Evolutionary conservation across 2,329 filamentous ascomycete genomes (phyloP), one percentile per base, ranked within the genome.

Genomic region (Alternaria atra): DNA sequence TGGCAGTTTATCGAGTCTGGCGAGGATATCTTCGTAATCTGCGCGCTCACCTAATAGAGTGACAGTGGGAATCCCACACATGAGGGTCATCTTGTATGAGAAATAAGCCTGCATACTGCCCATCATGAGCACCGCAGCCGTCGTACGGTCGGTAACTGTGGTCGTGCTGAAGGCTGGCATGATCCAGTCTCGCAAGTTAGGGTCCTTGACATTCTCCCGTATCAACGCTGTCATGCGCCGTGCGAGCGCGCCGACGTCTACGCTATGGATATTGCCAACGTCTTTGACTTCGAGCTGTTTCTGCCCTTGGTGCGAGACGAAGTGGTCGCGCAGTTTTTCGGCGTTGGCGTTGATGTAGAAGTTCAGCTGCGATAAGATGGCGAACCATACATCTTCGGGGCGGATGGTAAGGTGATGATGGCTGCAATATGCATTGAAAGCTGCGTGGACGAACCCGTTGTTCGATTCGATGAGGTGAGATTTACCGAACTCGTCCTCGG

Each of bases 251-350:
- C 58, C 60, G 2, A 67, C 52, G 4, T 67, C 46, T 1, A 62
- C 47, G 0, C 25, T 51, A 0, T 63, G 5, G 5, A 68, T 63
- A 8, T 4, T 53, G 5, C 62, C 63, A 5, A 56, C 13, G 1
- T 46, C 60, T 25, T 32, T 30, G 10, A 73, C 58, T 2, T 20
- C 29, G 25, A 73, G 60, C 48, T 67, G 27, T 30, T 55, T 68
- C 55, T 60, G 64, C 0, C 71, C 75, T 13, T 75, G 20, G 57
- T 81, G 79, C 2, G 65, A 60, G 20, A 82, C 73, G 4, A 73
- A 63, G 6, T 80, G 20, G 6, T 50, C n/a, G 1, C 70, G 66
- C 5, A 72, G 40, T 13, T 68, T 61, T 44, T 75, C 66, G 2
- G 72, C 64, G 29, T 73, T 63, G 12, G 57, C 66, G 27, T 70